phyloP scores from a whole-genome alignment of 2,329 filamentous ascomycete species.

The Diaporthe citri region DNA sequence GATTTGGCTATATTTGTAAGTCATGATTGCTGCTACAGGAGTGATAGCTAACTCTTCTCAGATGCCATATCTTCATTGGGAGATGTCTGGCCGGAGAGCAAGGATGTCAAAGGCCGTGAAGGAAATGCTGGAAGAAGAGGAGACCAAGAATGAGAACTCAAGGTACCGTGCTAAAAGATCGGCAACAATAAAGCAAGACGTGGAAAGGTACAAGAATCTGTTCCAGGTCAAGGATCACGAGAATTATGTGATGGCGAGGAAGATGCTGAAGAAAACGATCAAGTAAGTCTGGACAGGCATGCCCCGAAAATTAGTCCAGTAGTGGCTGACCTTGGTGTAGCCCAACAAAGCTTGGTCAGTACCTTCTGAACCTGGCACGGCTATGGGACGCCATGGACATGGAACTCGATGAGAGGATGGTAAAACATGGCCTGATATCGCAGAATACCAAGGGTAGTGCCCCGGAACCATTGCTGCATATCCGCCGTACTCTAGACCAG shows the following conservation, averaged over 20 bases:
- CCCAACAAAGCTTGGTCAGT: not conserved
- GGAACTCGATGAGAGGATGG: slow-evolving; percentile 5
- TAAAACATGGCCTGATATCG: not conserved
- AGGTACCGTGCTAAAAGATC: not conserved
- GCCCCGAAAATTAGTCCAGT: too few relatives aligned
- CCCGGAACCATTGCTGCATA: not conserved
- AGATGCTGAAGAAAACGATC: not conserved
- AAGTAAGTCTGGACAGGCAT: too few relatives aligned
- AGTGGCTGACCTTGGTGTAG: not conserved
- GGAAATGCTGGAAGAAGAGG: not conserved
- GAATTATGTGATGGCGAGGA: not conserved
- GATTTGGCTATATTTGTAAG: slow-evolving; percentile 25
- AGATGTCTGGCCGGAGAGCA: not conserved
- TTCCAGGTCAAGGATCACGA: not conserved
- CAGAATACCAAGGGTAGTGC: not conserved
- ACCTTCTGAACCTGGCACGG: slow-evolving; percentile 9
- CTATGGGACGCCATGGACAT: slow-evolving; percentile 35
- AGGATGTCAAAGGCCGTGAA: not conserved
- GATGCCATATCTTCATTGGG: slow-evolving; percentile 37
- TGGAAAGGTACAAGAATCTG: not conserved
- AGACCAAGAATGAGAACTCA: not conserved
- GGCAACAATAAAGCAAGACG: not conserved
- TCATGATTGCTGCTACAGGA: not conserved
- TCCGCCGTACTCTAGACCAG: slow-evolving; percentile 35
- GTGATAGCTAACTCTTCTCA: not conserved